Conservation (phyloP, 257 asterid genomes). For the Verbena officinalis region DNA sequence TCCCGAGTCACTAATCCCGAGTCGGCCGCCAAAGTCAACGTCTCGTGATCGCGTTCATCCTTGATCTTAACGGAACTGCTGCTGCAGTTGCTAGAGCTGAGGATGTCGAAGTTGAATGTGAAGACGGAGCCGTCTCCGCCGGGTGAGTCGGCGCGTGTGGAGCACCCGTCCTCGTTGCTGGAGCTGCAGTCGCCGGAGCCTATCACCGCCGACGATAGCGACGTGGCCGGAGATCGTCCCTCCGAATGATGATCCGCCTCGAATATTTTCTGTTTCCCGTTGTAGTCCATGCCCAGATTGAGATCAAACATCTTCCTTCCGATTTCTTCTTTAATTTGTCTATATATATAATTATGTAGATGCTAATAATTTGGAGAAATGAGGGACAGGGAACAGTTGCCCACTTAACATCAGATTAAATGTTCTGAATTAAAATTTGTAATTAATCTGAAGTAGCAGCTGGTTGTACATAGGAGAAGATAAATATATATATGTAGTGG, state of each 20-base stretch:
- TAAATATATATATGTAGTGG: background rate
- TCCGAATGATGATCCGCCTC: constrained; percentile 25
- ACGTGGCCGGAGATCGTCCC: constrained; percentile 42
- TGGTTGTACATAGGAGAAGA: no score
- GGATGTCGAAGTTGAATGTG: constrained; percentile 54
- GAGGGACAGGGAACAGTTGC: no score
- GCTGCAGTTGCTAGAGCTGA: constrained; percentile 29
- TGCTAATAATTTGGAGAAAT: constrained; percentile 9
- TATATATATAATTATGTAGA: background rate
- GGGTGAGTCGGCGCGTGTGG: constrained; percentile 42
- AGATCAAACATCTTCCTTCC: constrained; percentile 61
- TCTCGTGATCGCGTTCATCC: constrained; percentile 12
- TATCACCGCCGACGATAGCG: constrained; percentile 50
- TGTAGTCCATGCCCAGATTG: constrained; percentile 46
- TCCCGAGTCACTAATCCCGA: constrained; percentile 54
- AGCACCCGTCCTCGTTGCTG: constrained; percentile 59
- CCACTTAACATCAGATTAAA: no score
- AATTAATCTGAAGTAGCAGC: no score
- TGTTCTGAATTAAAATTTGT: no score
- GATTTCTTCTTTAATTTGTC: background rate
- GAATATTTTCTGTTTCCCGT: constrained; percentile 22
- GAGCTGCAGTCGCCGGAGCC: constrained; percentile 49
- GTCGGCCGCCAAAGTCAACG: constrained; percentile 27
- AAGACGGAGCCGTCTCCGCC: no score
- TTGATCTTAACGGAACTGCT: constrained; percentile 13